phyloP scores from a whole-genome alignment of 2,329 filamentous ascomycete genomes.

The Aspergillus flavus region DNA sequence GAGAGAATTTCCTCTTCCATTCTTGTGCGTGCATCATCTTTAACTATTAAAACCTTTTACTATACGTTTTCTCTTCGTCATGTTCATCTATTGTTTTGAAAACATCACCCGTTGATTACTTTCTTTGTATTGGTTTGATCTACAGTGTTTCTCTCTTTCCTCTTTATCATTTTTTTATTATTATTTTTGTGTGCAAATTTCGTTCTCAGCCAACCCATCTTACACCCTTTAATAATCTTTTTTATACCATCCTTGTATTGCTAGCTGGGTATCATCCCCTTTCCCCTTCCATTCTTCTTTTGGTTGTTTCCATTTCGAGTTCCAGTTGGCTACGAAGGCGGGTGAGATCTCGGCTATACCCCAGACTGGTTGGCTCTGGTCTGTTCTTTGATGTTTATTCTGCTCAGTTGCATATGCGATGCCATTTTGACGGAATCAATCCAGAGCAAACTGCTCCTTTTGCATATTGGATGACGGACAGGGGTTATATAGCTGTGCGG shows the following conservation, averaged over 20 bases:
- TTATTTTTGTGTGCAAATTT: constrained; percentile 26
- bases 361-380: constrained; percentile 28
- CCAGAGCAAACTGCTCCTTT: constrained; percentile 22
- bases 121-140: constrained; percentile 30
- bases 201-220: constrained; percentile 26
- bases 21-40: constrained; percentile 23
- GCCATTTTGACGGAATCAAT: constrained; percentile 26
- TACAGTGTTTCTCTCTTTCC: constrained; percentile 15
- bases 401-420: constrained; percentile 29
- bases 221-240: constrained; percentile 34
- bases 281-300: constrained; percentile 25
- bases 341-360: constrained; percentile 25
- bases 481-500: constrained; percentile 18
- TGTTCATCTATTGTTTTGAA: constrained; percentile 19
- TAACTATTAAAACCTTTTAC: constrained; percentile 24
- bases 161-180: constrained; percentile 13
- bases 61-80: constrained; percentile 18
- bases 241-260: constrained; percentile 42
- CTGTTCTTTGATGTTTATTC: constrained; percentile 24
- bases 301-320: constrained; percentile 22
- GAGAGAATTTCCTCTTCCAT: constrained; percentile 18
- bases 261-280: constrained; percentile 41
- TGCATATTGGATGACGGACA: constrained; percentile 18
- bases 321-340: constrained; percentile 24
- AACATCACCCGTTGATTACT: neutral